These are phyloP conservation scores for Russula foetens DNA, from an alignment of 768 basidiomycete genomes.

Conservation along the genomic window DNA sequence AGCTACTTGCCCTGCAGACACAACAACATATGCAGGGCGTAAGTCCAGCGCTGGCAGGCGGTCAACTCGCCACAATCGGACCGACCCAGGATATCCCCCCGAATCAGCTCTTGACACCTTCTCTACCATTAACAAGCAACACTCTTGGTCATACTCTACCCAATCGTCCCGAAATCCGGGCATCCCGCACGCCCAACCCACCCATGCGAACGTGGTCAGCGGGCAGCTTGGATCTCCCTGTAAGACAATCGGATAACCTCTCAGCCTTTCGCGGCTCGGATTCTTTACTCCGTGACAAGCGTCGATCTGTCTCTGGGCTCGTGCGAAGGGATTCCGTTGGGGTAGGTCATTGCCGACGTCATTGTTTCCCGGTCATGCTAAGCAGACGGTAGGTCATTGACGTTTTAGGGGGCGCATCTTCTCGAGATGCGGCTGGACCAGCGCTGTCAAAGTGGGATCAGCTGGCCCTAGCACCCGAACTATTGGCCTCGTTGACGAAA, in stretches of 20 bases:
- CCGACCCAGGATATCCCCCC: conserved; percentile 38
- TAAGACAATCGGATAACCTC: conserved; percentile 41
- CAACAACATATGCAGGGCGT: conserved; percentile 39
- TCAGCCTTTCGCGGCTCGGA: conserved; percentile 32
- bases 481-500: conserved; percentile 81
- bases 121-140: conserved; percentile 31
- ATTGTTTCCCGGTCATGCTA: conserved; percentile 6
- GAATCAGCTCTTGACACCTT: conserved; percentile 32
- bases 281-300: conserved; percentile 52
- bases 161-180: conserved; percentile 55
- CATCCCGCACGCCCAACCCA: conserved; percentile 54
- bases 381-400: conserved; percentile 39
- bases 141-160: conserved; percentile 55
- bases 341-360: conserved; percentile 36
- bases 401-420: conserved; percentile 42
- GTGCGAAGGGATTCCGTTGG: conserved; percentile 68
- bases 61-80: conserved; percentile 26
- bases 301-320: conserved; percentile 62
- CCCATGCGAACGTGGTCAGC: conserved; percentile 83
- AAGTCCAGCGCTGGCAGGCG: conserved; percentile 23
- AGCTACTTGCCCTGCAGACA: conserved; percentile 73
- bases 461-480: conserved; percentile 73
- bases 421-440: conserved; percentile 62
- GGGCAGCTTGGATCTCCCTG: conserved; percentile 66
- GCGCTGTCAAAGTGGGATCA: conserved; percentile 96